Evolutionary conservation across 495 filamentous ascomycete species (phyloP).

Genomic region (Acidiella bohemica): DNA sequence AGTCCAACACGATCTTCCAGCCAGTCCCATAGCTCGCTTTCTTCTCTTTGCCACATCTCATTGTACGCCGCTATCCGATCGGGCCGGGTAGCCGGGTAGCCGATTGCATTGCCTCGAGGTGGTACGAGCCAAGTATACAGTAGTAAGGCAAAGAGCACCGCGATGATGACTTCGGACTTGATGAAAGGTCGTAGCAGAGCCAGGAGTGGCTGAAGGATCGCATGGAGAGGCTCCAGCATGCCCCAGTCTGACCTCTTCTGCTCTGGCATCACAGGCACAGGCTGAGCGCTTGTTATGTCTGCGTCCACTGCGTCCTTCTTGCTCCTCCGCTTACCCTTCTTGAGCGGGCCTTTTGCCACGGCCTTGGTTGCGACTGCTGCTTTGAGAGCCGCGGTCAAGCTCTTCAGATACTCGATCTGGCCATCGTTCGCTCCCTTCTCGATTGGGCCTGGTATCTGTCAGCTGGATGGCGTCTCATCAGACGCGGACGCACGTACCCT

Average conservation of each 20-base stretch:
- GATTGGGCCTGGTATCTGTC: slow-evolving; percentile 53
- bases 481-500: slow-evolving; percentile 45
- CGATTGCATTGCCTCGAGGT: slow-evolving; percentile 13
- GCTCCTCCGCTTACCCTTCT: slow-evolving; percentile 37
- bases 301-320: slow-evolving; percentile 36
- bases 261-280: slow-evolving; percentile 18
- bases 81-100: slow-evolving; percentile 27
- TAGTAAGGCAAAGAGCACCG: slow-evolving; percentile 42
- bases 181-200: slow-evolving; percentile 58
- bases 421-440: slow-evolving; percentile 92
- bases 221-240: slow-evolving; percentile 60
- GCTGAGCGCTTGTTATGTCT: slow-evolving; percentile 28
- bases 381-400: slow-evolving; percentile 60
- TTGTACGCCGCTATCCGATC: slow-evolving; percentile 77
- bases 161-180: slow-evolving; percentile 46
- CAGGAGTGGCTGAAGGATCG: slow-evolving; percentile 53
- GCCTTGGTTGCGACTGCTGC: slow-evolving; percentile 53
- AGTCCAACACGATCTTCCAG: slow-evolving; percentile 76
- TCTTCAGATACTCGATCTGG: slow-evolving; percentile 65
- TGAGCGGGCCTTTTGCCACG: slow-evolving; percentile 34
- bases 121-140: slow-evolving; percentile 37
- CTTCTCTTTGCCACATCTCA: slow-evolving; percentile 81
- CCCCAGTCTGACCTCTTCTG: slow-evolving; percentile 51
- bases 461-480: slow-evolving; percentile 18
- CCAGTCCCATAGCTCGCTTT: slow-evolving; percentile 92